A percentile compares a stretch with the other conserved stretches of the same genome.
Evolutionary conservation across 148 eudicot species (phyloP).

Genomic region (Rhododendron ferrugineum): DNA sequence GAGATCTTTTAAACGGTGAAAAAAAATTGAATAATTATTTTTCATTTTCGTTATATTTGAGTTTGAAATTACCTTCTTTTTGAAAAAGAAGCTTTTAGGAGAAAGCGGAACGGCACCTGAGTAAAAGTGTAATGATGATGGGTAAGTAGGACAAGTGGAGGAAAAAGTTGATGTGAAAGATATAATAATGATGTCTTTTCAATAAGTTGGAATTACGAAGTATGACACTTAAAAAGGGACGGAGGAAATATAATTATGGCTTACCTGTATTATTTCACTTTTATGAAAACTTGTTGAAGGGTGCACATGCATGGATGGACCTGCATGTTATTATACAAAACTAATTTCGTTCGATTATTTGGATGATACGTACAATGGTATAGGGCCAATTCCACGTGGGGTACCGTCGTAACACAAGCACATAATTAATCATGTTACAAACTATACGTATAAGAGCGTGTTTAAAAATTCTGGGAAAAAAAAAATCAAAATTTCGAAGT

Average conservation of each 20-base stretch:
- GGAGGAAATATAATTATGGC: neutral
- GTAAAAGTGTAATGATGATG: too few relatives aligned
- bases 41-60: too few relatives aligned
- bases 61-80: too few relatives aligned
- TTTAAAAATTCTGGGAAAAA: neutral
- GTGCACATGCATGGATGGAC: slow-evolving; percentile 1
- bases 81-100: too few relatives aligned
- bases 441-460: neutral
- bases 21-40: too few relatives aligned
- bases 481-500: neutral
- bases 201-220: too few relatives aligned
- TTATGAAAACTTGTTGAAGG: slow-evolving; percentile 2
- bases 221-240: too few relatives aligned
- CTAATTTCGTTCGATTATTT: neutral
- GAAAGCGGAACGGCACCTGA: too few relatives aligned
- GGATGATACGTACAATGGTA: neutral
- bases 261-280: neutral
- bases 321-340: neutral
- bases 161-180: too few relatives aligned
- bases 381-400: slow-evolving; percentile 10
- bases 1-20: too few relatives aligned
- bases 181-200: too few relatives aligned
- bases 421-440: neutral
- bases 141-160: too few relatives aligned
- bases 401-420: neutral